Evolutionary conservation across 208 protist genomes (phyloP), one percentile per base, ranked within the genome.

Genomic region (Lotmaria passim): DNA sequence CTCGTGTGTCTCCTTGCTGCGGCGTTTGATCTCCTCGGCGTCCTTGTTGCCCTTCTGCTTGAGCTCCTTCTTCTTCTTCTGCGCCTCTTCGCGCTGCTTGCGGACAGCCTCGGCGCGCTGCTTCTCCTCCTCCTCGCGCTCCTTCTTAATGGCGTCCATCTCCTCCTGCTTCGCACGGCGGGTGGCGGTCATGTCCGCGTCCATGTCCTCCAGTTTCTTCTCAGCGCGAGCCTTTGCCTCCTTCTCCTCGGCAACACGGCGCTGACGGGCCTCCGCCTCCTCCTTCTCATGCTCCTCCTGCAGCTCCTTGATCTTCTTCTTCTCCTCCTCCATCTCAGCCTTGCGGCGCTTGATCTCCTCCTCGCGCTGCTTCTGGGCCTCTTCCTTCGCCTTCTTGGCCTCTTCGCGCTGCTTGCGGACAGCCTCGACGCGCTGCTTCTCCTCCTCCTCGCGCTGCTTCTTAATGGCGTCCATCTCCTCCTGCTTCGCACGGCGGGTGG

Each of bases 261-360:
- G 63, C 64, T 81, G 61, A 26, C 60, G 70, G 19, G 59, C 66
- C 43, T 78, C 73, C 39, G 77, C 73, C 50, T 68, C 55, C 53
- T 76, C 69, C 74, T 77, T 74, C 59, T 80, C 75, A 26, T 65
- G 61, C 38, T 76, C 58, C 58, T 85, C 69, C 70, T 79, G 61
- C 31, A 74, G 43, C 66, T 85, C 69, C 69, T 79, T 78, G 43
- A 75, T 59, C 43, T 57, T 56, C 71, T 75, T 44, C 69, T 61
- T 70, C 58, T 81, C 75, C 7, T 47, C 57, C 34, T 81, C 75
- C 17, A 69, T 10, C 24, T 47, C 63, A 19, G 70, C 61, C 47
- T 78, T 73, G 21, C 63, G 69, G 57, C 66, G 71, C 77, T 82
- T 82, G 48, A 78, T 73, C 62, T 82, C 71, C 61, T 82, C 73